Evolutionary conservation across 2,329 filamentous ascomycete genomes (phyloP).

Genomic region (Clonostachys chloroleuca): DNA sequence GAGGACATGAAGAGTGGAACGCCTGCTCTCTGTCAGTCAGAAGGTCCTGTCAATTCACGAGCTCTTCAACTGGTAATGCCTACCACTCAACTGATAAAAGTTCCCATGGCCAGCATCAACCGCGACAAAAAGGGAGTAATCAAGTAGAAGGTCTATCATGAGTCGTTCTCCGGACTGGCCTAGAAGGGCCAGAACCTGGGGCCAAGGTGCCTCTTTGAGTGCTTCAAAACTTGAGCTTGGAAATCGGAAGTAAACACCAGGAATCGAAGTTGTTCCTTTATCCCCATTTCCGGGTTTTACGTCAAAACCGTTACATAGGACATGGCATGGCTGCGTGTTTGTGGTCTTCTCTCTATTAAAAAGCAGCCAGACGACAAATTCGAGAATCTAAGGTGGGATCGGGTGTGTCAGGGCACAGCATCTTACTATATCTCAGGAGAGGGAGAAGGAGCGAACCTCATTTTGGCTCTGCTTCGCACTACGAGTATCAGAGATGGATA

Average conservation of each 20-base stretch:
- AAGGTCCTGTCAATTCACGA: slow-evolving; percentile 3
- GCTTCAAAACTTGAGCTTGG: slow-evolving; percentile 66
- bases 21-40: slow-evolving; percentile 21
- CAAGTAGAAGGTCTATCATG: slow-evolving; percentile 72
- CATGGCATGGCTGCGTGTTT: slow-evolving; percentile 56
- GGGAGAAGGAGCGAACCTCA: slow-evolving; percentile 45
- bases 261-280: slow-evolving; percentile 41
- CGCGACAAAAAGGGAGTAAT: slow-evolving; percentile 70
- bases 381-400: slow-evolving; percentile 54
- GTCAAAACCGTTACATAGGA: slow-evolving; percentile 77
- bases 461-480: slow-evolving; percentile 35
- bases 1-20: slow-evolving; percentile 44
- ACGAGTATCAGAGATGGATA: slow-evolving; percentile 42
- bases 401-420: too few species aligned
- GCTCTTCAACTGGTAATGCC: slow-evolving; percentile 11
- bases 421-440: slow-evolving; percentile 4
- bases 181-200: slow-evolving; percentile 66
- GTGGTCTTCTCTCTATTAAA: slow-evolving; percentile 54
- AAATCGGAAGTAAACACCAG: slow-evolving; percentile 59
- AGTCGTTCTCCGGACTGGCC: slow-evolving; percentile 72
- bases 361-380: slow-evolving; percentile 73
- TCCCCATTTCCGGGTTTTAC: slow-evolving; percentile 16
- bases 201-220: slow-evolving; percentile 72
- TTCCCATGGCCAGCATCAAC: slow-evolving; percentile 58
- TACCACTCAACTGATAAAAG: slow-evolving; percentile 76